phyloP scores from a whole-genome alignment of 1,284 basidiomycete genomes.

The Apiotrichum porosum region DNA sequence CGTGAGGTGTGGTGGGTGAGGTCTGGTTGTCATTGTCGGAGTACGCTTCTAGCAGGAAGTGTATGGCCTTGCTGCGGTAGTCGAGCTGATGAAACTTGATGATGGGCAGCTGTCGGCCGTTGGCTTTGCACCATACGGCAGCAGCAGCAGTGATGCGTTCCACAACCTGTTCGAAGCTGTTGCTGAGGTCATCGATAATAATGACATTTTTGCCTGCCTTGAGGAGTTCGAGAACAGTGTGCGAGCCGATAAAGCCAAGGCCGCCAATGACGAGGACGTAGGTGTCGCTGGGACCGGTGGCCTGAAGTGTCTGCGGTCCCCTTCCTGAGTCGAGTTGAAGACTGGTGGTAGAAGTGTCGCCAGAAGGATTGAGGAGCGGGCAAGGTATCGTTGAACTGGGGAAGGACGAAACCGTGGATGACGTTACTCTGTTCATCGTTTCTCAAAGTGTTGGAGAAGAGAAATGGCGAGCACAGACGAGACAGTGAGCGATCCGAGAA shows the following conservation, averaged over 20 bases:
- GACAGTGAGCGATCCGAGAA: too few relatives aligned
- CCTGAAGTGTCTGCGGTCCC: too few relatives aligned
- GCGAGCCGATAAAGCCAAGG: slow-evolving; percentile 7
- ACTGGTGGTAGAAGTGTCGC: too few relatives aligned
- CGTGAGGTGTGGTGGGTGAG: too few relatives aligned
- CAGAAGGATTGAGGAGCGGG: too few relatives aligned
- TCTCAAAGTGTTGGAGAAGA: too few relatives aligned
- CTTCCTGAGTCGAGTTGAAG: too few relatives aligned
- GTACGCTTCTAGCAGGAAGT: slow-evolving; percentile 3
- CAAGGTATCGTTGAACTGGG: too few relatives aligned
- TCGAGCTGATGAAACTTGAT: slow-evolving; percentile 4
- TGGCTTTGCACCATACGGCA: neutral
- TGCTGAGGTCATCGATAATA: slow-evolving; percentile 9
- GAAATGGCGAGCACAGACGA: too few relatives aligned
- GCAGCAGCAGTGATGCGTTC: slow-evolving; percentile 1
- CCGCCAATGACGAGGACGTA: slow-evolving; percentile 10
- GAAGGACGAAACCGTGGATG: too few relatives aligned
- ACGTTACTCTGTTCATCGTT: too few relatives aligned
- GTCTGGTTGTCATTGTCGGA: neutral
- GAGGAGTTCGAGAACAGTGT: slow-evolving; percentile 10
- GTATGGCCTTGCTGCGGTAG: slow-evolving; percentile 2
- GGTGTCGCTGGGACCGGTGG: neutral
- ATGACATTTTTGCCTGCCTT: slow-evolving; percentile 10
- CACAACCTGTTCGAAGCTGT: slow-evolving; percentile 1
- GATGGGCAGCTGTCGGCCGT: neutral